Base-by-base conservation (phyloP, 2,329 filamentous ascomycete species). In the Hypomyces perniciosus region DNA sequence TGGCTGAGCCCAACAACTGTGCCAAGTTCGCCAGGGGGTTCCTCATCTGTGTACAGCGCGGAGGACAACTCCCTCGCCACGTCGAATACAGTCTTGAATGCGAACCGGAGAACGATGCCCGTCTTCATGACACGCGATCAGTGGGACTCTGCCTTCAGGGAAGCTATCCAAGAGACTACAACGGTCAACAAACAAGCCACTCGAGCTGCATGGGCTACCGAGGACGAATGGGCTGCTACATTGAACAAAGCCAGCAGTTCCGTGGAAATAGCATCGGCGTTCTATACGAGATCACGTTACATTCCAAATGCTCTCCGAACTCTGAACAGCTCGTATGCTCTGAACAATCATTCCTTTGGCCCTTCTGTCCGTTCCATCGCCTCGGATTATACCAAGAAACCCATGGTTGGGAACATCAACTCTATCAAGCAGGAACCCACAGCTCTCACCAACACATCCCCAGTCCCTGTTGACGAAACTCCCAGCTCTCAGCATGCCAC, bases 71-170 rank as follows among this genome's bases (percentile, higher is more conserved):
- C 37, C 20, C 26, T 41, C 35, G n/a, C 12, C 20, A 20, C 43
- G 7, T 30, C 28, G 6, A 27, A 42, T 5, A 6, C 31, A 34
- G 44, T 30, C 20, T 5, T 31, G 5, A 27, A 30, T 13, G 28
- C 28, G 4, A 30, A 26, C 28, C 44, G 38, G 9, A 52, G 26
- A 9, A 43, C 50, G 27, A 33, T 43, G 33, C 45, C 50, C 0
- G 50, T 52, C 50, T 9, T 48, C 5, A 52, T 52, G 45, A 52
- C 50, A 40, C 31, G 31, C 8, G 50, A 48, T 13, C 50, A 52
- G 40, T 52, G 50, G 50, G 45, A 52, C 27, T 28, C 40, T n/a
- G 50, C 50, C 8, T 48, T 52, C 12, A 38, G 45, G 20, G 31
- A 31, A 12, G 40, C 48, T 13, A 49, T 45, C 9, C 38, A 40